These are phyloP conservation scores for Phialocephala sp. DNA, from an alignment of 2,329 filamentous ascomycete genomes.

Conservation along the genomic window DNA sequence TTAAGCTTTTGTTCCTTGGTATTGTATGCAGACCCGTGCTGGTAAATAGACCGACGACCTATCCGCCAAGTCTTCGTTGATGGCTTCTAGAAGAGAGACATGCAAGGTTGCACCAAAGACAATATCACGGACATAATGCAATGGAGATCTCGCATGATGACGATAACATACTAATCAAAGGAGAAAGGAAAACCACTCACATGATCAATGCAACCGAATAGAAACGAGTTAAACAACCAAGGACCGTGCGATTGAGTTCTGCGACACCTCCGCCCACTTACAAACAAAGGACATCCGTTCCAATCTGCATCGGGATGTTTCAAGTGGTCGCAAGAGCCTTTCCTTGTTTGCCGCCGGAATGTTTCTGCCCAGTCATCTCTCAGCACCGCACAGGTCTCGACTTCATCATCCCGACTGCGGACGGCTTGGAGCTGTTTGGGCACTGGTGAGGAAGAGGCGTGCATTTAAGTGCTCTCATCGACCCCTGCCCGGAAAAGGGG, in stretches of 20 bases:
- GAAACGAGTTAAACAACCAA: slow-evolving; percentile 4
- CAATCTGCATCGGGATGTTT: slow-evolving; percentile 17
- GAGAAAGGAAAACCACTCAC: slow-evolving; percentile 13
- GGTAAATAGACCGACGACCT: not conserved
- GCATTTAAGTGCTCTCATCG: slow-evolving; percentile 2
- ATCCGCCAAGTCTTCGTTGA: not conserved
- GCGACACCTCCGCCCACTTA: slow-evolving; percentile 21
- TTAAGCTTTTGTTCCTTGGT: not conserved
- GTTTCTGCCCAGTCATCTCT: slow-evolving; percentile 15
- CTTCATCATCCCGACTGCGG: not conserved
- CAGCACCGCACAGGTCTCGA: not conserved
- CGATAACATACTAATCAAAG: not conserved
- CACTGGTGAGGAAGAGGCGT: slow-evolving; percentile 7
- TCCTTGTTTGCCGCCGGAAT: slow-evolving; percentile 11
- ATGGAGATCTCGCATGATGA: not conserved
- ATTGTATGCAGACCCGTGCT: not conserved
- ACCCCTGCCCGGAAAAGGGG: not conserved
- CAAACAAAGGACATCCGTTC: slow-evolving; percentile 20
- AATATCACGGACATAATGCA: slow-evolving; percentile 3
- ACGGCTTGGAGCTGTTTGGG: slow-evolving; percentile 7
- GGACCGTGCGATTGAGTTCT: slow-evolving; percentile 18
- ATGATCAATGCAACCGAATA: slow-evolving; percentile 15
- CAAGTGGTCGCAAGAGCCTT: slow-evolving; percentile 18
- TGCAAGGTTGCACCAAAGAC: slow-evolving; percentile 4
- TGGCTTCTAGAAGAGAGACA: slow-evolving; percentile 1